Base-by-base conservation (phyloP, 495 filamentous ascomycete species). In the Rostrohypoxylon terebratum region DNA sequence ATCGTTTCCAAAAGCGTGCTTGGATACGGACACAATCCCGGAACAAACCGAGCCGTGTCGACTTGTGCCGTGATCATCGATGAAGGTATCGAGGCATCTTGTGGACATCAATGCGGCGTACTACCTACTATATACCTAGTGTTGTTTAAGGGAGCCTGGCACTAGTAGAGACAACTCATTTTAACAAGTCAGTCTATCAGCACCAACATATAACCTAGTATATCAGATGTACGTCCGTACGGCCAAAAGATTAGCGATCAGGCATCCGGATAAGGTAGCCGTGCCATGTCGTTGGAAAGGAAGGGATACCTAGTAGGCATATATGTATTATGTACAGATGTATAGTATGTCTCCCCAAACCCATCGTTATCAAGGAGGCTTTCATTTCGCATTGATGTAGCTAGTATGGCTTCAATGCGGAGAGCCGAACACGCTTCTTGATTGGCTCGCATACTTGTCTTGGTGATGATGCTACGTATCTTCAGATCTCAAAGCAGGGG, bases 361-460 rank as follows among this genome's bases (percentile, higher is more conserved):
- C 16, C 57, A 61, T 54, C 62, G 28, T 42, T 48, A 66, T 33
- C 21, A 33, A 51, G 38, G 51, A 59, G 16, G 28, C 38, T 42
- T 47, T 51, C 40, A 59, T 59, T 45, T 55, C 38, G 62, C 67
- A 68, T 71, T 68, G 59, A 69, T 59, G 50, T 63, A 58, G 57
- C 57, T 69, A 59, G 63, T 50, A 25, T 6, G 42, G 34, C 44
- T 66, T 66, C 50, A 69, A 74, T 75, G 72, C 68, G 68, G 72
- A 75, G 72, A 65, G 64, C 28, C 7, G 7, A 48, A 21, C 45
- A 53, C 11, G 48, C 18, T 18, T 60, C 21, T 23, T 69, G 42
- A 75, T 75, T 71, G 72, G 72, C 40, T 71, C 67, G 72, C 63
- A 31, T 71, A 63, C 31, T 11, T 63, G 40, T 63, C 25, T 59